Base-by-base conservation (phyloP, 2,329 filamentous ascomycete genomes). In the Talaromyces sp. region DNA sequence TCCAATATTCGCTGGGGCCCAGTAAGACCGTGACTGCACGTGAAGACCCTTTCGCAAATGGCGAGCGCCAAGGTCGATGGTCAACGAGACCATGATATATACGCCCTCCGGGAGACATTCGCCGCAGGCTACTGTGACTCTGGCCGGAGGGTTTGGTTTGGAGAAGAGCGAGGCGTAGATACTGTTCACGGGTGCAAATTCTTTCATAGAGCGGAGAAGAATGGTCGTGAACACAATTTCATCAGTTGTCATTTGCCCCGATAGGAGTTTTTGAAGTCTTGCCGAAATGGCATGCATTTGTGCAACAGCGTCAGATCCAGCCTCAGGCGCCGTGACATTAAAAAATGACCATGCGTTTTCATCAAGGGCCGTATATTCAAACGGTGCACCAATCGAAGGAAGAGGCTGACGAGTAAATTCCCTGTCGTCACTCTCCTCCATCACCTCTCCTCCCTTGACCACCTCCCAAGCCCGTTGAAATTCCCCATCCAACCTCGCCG, bases 1-100 rank as follows among this genome's bases (percentile, higher is more conserved):
- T 0, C 94, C 94, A 58, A 99, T 97, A 70, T 97, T 97, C 21
- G 94, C 93, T 0, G 94, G 94, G 0, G 94, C 94, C 94, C 94
- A 99, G 80, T 97, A 97, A 11, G 91, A 96, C 43, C 90, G 82
- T 3, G 90, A 92, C 75, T 97, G 94, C 6, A 99, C 92, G 72
- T 99, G 94, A 1, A 97, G 82, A 0, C 75, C 89, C 60, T 77
- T 72, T 32, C 79, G 74, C 43, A 61, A 58, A 19, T 66, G 65
- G 46, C 67, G 68, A 29, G 63, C 50, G 6, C 71, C 71, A 24
- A 74, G 65, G 61, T 81, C 74, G n/a, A 81, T 67, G 11, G 80
- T 72, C 31, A 83, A 72, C 19, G 81, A 84, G 21, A 87, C 74
- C 63, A 93, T 82, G 17, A 90, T 83, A 61, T 87, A 81, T 56